Conservation (phyloP, 2,329 filamentous ascomycete species). For the Ploettnerulaceae sp. region DNA sequence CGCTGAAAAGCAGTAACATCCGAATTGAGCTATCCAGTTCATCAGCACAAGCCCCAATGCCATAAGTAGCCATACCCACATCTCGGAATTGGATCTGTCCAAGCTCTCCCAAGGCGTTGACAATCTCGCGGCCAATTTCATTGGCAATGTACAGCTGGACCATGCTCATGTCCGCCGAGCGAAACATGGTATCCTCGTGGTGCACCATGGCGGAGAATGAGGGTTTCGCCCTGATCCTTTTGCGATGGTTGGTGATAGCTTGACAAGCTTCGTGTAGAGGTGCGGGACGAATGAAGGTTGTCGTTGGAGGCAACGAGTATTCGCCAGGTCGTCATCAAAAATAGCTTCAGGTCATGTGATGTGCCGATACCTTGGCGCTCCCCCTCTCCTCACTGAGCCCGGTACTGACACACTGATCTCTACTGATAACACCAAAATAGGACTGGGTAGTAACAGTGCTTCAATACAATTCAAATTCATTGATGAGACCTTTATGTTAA, state of each 20-base stretch:
- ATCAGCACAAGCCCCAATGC: slow-evolving; percentile 21
- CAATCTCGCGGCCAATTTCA: slow-evolving; percentile 96
- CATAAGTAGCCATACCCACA: slow-evolving; percentile 46
- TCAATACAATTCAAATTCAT: too few relatives aligned
- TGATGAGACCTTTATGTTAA: too few relatives aligned
- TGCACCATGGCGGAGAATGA: slow-evolving; percentile 49
- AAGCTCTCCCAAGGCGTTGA: slow-evolving; percentile 92
- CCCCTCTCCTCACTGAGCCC: not conserved
- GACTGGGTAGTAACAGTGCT: too few relatives aligned
- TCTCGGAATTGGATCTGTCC: slow-evolving; percentile 96
- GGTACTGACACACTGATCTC: not conserved
- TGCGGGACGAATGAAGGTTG: slow-evolving; percentile 1
- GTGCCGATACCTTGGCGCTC: not conserved
- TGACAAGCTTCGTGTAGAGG: slow-evolving; percentile 6
- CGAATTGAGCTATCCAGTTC: slow-evolving; percentile 68
- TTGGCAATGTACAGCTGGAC: slow-evolving; percentile 99
- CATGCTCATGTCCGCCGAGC: slow-evolving; percentile 99
- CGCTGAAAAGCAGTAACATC: slow-evolving; percentile 92
- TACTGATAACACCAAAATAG: not conserved
- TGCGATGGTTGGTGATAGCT: slow-evolving; percentile 21
- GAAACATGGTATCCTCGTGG: slow-evolving; percentile 89
- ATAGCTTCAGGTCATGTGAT: not conserved
- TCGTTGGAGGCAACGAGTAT: slow-evolving; percentile 10
- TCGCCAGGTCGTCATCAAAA: slow-evolving; percentile 7
- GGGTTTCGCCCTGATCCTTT: slow-evolving; percentile 16